Percentiles rank a stretch among this genome's conserved stretches.
Evolutionary conservation across 1,284 basidiomycete genomes (phyloP).

Genomic region (Puccinia coronata): DNA sequence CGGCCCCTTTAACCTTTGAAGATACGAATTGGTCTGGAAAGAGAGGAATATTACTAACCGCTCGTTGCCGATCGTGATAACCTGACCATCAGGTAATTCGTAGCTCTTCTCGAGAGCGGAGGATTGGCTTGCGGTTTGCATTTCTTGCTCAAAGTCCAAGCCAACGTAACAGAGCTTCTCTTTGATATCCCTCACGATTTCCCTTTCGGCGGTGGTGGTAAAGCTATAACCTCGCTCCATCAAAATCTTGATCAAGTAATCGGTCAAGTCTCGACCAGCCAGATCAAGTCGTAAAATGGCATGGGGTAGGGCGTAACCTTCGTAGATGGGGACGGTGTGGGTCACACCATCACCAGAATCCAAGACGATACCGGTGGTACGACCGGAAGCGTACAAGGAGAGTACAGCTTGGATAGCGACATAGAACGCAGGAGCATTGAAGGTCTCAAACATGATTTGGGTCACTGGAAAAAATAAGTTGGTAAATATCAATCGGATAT

Average conservation of each 20-base stretch:
- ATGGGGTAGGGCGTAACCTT: constrained; percentile 91
- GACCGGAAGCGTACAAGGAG: constrained; percentile 87
- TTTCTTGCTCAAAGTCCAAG: constrained; percentile 93
- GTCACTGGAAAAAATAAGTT: constrained; percentile 60
- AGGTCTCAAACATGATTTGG: constrained; percentile 96
- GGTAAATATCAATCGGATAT: neutral
- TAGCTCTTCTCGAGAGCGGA: constrained; percentile 92
- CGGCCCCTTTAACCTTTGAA: constrained; percentile 12
- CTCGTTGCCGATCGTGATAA: constrained; percentile 95
- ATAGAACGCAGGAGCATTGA: constrained; percentile 91
- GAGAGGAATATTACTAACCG: constrained; percentile 62
- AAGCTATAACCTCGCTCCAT: constrained; percentile 93
- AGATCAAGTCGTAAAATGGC: constrained; percentile 92
- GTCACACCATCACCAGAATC: constrained; percentile 93
- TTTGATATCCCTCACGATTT: constrained; percentile 97
- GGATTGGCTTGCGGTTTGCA: constrained; percentile 87
- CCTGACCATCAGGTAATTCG: constrained; percentile 93
- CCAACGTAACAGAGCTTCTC: constrained; percentile 98
- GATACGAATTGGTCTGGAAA: neutral
- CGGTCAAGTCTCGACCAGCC: constrained; percentile 91
- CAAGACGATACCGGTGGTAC: constrained; percentile 87
- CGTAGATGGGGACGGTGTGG: constrained; percentile 92
- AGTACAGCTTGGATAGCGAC: constrained; percentile 90
- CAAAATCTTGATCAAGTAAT: constrained; percentile 87
- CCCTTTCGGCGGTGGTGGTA: constrained; percentile 87